phyloP scores from a whole-genome alignment of 352 stramenopile genomes.

The Globisporangium rhizosaccharum region DNA sequence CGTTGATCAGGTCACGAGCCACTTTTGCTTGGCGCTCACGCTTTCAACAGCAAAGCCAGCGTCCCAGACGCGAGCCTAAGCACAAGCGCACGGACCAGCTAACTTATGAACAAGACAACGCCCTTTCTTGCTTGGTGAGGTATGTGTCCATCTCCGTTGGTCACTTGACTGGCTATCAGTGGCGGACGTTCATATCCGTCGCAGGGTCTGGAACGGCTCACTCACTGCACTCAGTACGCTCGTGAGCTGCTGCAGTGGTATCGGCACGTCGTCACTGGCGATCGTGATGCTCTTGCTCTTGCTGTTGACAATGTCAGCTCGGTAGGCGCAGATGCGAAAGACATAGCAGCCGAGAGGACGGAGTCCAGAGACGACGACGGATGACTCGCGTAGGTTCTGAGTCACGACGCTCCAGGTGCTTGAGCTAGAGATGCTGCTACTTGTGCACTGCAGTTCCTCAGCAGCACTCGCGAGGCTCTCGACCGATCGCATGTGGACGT shows the following conservation, averaged over 20 bases:
- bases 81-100: too few relatives aligned
- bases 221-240: slow-evolving; percentile 20
- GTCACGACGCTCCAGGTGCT: slow-evolving; percentile 12
- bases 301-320: background rate
- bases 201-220: slow-evolving; percentile 19
- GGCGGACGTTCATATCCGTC: slow-evolving; percentile 15
- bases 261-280: background rate
- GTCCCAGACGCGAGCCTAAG: too few relatives aligned
- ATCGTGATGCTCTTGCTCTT: background rate
- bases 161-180: too few relatives aligned
- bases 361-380: slow-evolving; percentile 13
- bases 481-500: slow-evolving; percentile 21
- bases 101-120: too few relatives aligned
- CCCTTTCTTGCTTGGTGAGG: background rate
- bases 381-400: slow-evolving; percentile 3
- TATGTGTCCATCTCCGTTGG: too few relatives aligned
- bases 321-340: slow-evolving; percentile 17
- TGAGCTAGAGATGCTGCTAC: background rate
- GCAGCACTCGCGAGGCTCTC: background rate
- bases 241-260: background rate
- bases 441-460: background rate
- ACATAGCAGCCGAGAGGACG: slow-evolving; percentile 18
- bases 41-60: background rate
- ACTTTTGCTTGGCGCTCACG: slow-evolving; percentile 22
- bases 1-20: slow-evolving; percentile 29